A percentile compares a stretch with the other conserved stretches of the same genome.
Conservation (phyloP, 2,329 filamentous ascomycete genomes). For the Pseudocercospora pini-densiflorae region DNA sequence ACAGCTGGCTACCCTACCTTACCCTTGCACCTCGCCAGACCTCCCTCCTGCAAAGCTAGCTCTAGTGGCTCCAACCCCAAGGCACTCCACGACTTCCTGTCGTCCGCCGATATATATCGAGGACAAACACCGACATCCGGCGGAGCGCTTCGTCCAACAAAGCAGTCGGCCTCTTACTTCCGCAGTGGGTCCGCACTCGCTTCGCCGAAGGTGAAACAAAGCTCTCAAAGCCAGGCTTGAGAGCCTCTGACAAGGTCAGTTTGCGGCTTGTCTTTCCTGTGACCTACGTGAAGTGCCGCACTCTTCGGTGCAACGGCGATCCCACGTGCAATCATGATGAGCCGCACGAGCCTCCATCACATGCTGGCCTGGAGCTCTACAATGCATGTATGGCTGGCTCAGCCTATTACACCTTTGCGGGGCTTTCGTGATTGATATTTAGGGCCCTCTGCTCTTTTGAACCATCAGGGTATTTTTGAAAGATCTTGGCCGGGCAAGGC, state of each 20-base stretch:
- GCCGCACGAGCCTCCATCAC: slow-evolving; percentile 18
- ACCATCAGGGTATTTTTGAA: slow-evolving; percentile 3
- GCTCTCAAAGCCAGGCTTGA: not conserved
- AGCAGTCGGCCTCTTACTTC: not conserved
- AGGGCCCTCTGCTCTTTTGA: slow-evolving; percentile 25
- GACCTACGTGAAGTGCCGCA: slow-evolving; percentile 8
- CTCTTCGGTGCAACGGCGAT: slow-evolving; percentile 26
- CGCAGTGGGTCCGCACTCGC: slow-evolving; percentile 12
- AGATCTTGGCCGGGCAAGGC: slow-evolving; percentile 1
- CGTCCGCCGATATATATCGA: slow-evolving; percentile 25
- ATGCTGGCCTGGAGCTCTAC: slow-evolving; percentile 9
- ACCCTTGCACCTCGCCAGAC: slow-evolving; percentile 16
- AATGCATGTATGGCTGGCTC: not conserved
- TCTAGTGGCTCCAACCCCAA: slow-evolving; percentile 15
- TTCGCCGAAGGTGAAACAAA: slow-evolving; percentile 10
- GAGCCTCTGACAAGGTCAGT: slow-evolving; percentile 28
- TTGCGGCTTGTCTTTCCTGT: slow-evolving; percentile 6
- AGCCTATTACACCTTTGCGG: slow-evolving; percentile 15
- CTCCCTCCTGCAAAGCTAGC: slow-evolving; percentile 25
- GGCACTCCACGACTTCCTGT: slow-evolving; percentile 27
- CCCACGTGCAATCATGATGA: slow-evolving; percentile 18
- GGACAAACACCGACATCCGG: slow-evolving; percentile 5
- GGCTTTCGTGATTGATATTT: slow-evolving; percentile 11
- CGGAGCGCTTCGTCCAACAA: not conserved
- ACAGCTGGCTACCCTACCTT: slow-evolving; percentile 1